A percentile compares a stretch with the other conserved stretches of the same genome.
phyloP scores from a whole-genome alignment of 1,284 basidiomycete genomes.

The Takashimella koratensis region DNA sequence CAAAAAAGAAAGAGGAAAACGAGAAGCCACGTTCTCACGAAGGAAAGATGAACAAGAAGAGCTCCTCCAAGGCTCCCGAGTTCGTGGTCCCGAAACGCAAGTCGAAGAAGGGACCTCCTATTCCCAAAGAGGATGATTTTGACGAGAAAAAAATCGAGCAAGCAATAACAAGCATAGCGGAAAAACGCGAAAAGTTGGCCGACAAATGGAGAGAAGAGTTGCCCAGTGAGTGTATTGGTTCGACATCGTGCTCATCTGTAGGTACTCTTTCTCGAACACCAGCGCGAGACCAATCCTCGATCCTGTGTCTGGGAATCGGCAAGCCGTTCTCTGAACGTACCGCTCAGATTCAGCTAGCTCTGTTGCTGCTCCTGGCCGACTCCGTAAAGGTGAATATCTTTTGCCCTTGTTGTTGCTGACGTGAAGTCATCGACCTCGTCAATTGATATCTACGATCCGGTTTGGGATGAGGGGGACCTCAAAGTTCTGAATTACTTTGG shows the following conservation, averaged over 20 bases:
- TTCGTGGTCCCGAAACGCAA: slow-evolving; percentile 17
- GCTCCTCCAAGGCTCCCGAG: slow-evolving; percentile 3
- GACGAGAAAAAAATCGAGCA: slow-evolving; percentile 16
- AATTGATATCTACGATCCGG: slow-evolving; percentile 37
- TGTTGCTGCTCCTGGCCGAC: slow-evolving; percentile 24
- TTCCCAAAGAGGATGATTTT: slow-evolving; percentile 8
- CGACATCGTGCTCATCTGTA: too few relatives aligned
- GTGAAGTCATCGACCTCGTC: neutral
- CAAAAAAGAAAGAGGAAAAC: slow-evolving; percentile 63
- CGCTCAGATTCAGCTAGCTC: slow-evolving; percentile 42
- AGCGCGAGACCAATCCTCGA: neutral
- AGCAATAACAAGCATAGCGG: neutral
- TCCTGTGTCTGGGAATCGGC: slow-evolving; percentile 42
- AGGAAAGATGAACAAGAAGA: slow-evolving; percentile 29
- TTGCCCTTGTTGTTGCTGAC: neutral
- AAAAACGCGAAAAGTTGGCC: slow-evolving; percentile 32
- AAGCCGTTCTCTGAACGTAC: slow-evolving; percentile 38
- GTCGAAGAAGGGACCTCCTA: slow-evolving; percentile 13
- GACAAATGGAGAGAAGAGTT: slow-evolving; percentile 38
- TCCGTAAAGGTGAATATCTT: slow-evolving; percentile 16
- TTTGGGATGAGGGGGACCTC: slow-evolving; percentile 34
- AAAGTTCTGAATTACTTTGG: slow-evolving; percentile 21
- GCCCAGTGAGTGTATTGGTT: slow-evolving; percentile 26
- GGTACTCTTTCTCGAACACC: neutral
- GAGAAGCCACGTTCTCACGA: slow-evolving; percentile 30